These are phyloP conservation scores for Nemania abortiva DNA, from an alignment of 2,329 filamentous ascomycete species.

Conservation along the genomic window DNA sequence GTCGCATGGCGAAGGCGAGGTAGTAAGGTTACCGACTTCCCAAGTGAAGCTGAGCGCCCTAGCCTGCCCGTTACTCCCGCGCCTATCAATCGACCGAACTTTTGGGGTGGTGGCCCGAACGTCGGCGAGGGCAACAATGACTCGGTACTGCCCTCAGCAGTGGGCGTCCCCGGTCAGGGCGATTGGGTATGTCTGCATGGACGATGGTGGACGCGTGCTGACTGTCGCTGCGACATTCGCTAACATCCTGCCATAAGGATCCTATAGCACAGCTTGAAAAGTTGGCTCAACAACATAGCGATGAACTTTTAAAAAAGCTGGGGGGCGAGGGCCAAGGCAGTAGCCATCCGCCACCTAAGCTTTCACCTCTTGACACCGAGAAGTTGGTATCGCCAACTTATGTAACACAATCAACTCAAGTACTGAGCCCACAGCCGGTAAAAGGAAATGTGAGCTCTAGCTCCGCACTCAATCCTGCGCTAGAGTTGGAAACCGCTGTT, in stretches of 20 bases:
- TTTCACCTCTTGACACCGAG: constrained; percentile 67
- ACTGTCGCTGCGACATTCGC: constrained; percentile 67
- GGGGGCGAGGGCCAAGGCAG: constrained; percentile 53
- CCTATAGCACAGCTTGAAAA: constrained; percentile 77
- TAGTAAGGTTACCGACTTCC: constrained; percentile 87
- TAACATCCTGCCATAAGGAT: constrained; percentile 73
- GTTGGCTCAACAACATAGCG: constrained; percentile 74
- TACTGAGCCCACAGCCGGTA: constrained; percentile 59
- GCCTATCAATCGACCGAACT: constrained; percentile 75
- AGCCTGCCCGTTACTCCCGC: constrained; percentile 92
- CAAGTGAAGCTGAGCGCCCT: constrained; percentile 82
- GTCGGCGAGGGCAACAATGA: constrained; percentile 63
- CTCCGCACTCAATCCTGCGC: constrained; percentile 40
- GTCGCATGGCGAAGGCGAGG: constrained; percentile 53
- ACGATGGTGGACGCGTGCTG: constrained; percentile 60
- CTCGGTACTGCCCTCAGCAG: constrained; percentile 76
- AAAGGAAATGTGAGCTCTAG: constrained; percentile 56
- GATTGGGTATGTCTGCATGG: constrained; percentile 91
- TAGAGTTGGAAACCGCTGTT: constrained; percentile 41
- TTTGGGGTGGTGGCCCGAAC: constrained; percentile 69
- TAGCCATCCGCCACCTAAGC: constrained; percentile 61
- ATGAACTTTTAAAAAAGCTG: constrained; percentile 68
- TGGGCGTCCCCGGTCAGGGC: constrained; percentile 86
- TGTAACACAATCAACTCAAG: constrained; percentile 54
- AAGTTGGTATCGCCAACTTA: constrained; percentile 60